Evolutionary conservation across 2,329 filamentous ascomycete species (phyloP).

Genomic region (Exophiala alcalophila): DNA sequence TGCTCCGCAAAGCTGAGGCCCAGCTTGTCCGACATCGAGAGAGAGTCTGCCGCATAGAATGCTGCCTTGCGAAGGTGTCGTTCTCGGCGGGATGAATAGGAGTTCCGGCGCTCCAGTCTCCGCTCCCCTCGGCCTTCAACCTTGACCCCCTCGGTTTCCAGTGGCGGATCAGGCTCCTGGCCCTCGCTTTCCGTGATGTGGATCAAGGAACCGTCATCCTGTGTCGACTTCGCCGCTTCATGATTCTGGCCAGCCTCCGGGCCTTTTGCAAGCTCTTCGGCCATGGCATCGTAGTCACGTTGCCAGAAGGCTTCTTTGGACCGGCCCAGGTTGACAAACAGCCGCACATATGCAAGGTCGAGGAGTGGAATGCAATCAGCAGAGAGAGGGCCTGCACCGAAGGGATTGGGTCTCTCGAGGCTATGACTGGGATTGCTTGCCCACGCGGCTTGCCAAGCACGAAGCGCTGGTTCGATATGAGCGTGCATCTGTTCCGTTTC

Average conservation of each 20-base stretch:
- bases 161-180: constrained; percentile 28
- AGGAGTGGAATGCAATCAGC: constrained; percentile 88
- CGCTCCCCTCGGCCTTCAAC: constrained; percentile 3
- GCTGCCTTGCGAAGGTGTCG: constrained; percentile 90
- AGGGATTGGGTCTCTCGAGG: constrained; percentile 79
- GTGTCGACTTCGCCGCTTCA: constrained; percentile 41
- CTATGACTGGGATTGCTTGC: constrained; percentile 80
- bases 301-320: constrained; percentile 95
- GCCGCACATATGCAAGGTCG: constrained; percentile 84
- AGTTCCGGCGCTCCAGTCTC: constrained; percentile 10
- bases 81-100: constrained; percentile 68
- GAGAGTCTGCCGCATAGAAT: constrained; percentile 87
- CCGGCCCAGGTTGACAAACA: constrained; percentile 89
- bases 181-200: constrained; percentile 48
- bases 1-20: constrained; percentile 83
- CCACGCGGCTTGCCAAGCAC: constrained; percentile 94
- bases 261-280: constrained; percentile 77
- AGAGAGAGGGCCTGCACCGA: constrained; percentile 74
- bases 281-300: constrained; percentile 87
- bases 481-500: constrained; percentile 96
- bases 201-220: constrained; percentile 22
- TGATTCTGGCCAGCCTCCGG: constrained; percentile 72
- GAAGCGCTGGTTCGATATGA: constrained; percentile 88
- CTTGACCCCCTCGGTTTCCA: constrained; percentile 36
- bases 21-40: constrained; percentile 82